Evolutionary conservation across 768 basidiomycete genomes (phyloP), one percentile per base, ranked within the genome.

Genomic region (Russula sp.): DNA sequence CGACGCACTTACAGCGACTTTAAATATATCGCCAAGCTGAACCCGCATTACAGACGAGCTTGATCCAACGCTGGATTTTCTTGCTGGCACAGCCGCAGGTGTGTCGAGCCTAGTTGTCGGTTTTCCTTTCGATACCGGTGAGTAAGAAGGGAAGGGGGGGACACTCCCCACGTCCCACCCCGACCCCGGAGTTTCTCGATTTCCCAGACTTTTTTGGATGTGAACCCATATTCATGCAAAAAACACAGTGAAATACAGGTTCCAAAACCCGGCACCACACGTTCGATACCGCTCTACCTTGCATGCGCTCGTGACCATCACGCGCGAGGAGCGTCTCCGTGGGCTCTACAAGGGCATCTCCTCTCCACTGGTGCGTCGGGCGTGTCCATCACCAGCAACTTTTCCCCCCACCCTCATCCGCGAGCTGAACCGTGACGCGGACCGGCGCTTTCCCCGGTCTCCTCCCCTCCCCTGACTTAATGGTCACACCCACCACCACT

Each of bases 231-330:
- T 29, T 29, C 25, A 29, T 29, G 25, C 25, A 29, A 9, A 43
- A 22, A 36, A 47, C n/a, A n/a, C n/a, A 88, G 90, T 92, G 65
- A 93, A 93, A 76, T 88, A 90, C 16, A 82, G 90, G 42, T 81
- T 91, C 60, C 90, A 93, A 71, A 86, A 78, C 67, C 86, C 86
- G 0, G 71, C 75, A 25, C 78, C 83, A 18, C 77, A 81, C 13
- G 68, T 69, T 3, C 83, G 74, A 68, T 92, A 93, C 68, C 75
- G 71, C 22, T 86, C 85, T 7, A 87, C 84, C 0, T 67, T 81
- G n/a, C 74, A 86, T 70, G 86, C 89, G 1, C 76, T 91, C 56
- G 62, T 72, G 38, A 87, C 83, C 1, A 91, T 93, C 59, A 68
- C 87, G 2, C 78, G 79, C 10, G 88, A 91, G 70, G 90, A 92